These are phyloP conservation scores for Diplodia sapinea DNA, from an alignment of 2,329 filamentous ascomycete species.

Conservation along the genomic window DNA sequence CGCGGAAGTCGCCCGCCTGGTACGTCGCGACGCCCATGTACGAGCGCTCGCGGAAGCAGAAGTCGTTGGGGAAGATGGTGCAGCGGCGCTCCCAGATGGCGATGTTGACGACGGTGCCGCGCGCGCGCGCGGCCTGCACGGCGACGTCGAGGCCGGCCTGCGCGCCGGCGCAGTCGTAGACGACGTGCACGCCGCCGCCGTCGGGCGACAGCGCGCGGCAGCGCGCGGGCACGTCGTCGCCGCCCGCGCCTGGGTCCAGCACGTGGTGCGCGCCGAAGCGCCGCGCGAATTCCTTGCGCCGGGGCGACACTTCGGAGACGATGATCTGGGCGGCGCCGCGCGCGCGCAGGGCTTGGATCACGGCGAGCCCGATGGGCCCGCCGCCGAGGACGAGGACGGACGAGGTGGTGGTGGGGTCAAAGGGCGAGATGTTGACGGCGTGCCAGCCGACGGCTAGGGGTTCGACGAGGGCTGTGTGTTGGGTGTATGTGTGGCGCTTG, in stretches of 20 bases:
- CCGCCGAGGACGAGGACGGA: conserved; percentile 58
- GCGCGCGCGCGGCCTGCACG: conserved; percentile 55
- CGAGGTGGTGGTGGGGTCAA: conserved; percentile 50
- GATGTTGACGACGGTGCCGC: conserved; percentile 61
- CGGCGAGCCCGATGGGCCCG: conserved; percentile 60
- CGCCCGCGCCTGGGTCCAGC: conserved; percentile 58
- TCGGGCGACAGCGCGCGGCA: conserved; percentile 52
- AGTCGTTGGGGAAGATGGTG: conserved; percentile 56
- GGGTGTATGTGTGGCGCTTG: neutral
- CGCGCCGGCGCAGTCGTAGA: conserved; percentile 61
- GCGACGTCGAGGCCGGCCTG: conserved; percentile 58
- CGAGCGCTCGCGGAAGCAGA: conserved; percentile 60
- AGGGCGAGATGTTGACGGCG: conserved; percentile 58
- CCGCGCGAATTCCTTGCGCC: conserved; percentile 56
- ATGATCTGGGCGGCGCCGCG: conserved; percentile 57
- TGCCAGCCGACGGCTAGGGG: conserved; percentile 63
- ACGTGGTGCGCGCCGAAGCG: conserved; percentile 59
- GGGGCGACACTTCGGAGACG: conserved; percentile 57
- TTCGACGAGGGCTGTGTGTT: conserved; percentile 55
- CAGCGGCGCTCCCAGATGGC: conserved; percentile 63
- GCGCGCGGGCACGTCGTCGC: conserved; percentile 54
- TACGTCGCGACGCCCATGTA: conserved; percentile 62
- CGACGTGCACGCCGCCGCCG: conserved; percentile 56
- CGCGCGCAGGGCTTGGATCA: conserved; percentile 55
- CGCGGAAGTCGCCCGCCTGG: conserved; percentile 55